Evolutionary conservation across 805 yeast genomes (phyloP).

Genomic region (Candida dendrica): DNA sequence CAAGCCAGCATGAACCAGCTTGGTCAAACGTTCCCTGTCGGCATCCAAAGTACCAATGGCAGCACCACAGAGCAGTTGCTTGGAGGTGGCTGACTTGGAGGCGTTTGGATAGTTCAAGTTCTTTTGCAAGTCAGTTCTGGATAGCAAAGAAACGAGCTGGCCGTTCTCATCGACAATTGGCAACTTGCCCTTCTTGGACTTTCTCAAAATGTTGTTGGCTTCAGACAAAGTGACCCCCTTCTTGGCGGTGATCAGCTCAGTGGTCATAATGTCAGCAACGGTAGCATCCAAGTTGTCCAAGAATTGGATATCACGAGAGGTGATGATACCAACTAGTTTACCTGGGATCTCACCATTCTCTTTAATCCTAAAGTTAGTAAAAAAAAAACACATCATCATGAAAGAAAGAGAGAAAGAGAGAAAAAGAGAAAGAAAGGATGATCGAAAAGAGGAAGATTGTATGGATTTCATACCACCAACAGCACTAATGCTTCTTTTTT

Average conservation of each 20-base stretch:
- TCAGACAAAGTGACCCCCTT: conserved; percentile 74
- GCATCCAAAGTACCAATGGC: conserved; percentile 92
- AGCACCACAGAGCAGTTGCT: conserved; percentile 97
- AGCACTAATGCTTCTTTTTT: too few relatives aligned
- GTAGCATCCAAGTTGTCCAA: conserved; percentile 60
- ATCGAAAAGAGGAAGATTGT: too few relatives aligned
- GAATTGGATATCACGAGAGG: conserved; percentile 96
- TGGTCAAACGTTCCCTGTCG: conserved; percentile 76
- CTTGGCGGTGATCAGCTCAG: conserved; percentile 74
- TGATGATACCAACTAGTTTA: conserved; percentile 88
- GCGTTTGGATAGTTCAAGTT: conserved; percentile 91
- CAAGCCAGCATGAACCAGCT: conserved; percentile 91
- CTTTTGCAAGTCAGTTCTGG: conserved; percentile 96
- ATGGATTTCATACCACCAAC: too few relatives aligned
- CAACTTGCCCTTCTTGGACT: conserved; percentile 94
- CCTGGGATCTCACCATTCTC: conserved; percentile 84
- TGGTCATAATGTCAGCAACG: conserved; percentile 83
- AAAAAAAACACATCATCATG: background rate
- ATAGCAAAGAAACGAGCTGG: conserved; percentile 77
- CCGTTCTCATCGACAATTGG: conserved; percentile 81
- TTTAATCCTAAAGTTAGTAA: conserved; percentile 27
- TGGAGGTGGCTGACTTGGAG: conserved; percentile 85
- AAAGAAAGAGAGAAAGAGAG: background rate
- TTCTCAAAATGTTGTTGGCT: conserved; percentile 86
- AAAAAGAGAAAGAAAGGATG: background rate